These are phyloP conservation scores for Chlorella variabilis DNA, from an alignment of 163 green algal genomes.

Conservation along the genomic window DNA sequence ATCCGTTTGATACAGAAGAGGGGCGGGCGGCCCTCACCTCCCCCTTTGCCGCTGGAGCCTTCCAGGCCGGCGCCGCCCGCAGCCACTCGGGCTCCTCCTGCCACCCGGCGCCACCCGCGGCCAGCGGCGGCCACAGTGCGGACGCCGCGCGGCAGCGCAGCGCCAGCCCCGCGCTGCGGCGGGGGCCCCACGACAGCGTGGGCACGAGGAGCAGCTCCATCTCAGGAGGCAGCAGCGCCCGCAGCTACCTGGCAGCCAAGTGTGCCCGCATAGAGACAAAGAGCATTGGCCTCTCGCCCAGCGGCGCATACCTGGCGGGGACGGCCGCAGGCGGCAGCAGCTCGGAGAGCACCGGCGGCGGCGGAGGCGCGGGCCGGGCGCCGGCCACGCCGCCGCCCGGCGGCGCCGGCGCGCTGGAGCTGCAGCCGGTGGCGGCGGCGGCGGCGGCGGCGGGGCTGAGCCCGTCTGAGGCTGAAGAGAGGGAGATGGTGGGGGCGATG, in stretches of 20 bases:
- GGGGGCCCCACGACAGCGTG: slow-evolving; percentile 8
- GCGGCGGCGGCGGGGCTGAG: background rate
- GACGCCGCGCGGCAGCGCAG: background rate
- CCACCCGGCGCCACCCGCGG: too few species aligned
- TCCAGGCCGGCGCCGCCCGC: background rate
- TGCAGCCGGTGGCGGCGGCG: background rate
- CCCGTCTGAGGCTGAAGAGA: too few species aligned
- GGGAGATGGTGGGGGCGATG: background rate
- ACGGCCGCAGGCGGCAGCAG: background rate
- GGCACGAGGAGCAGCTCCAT: background rate
- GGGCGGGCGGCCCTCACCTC: slow-evolving; percentile 35
- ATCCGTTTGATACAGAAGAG: slow-evolving; percentile 46
- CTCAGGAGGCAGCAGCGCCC: background rate
- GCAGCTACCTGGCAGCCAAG: slow-evolving; percentile 14
- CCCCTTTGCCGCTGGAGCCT: slow-evolving; percentile 34
- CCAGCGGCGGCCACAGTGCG: background rate
- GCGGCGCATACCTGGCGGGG: background rate
- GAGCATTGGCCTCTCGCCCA: background rate
- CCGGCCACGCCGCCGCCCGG: too few species aligned
- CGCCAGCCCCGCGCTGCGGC: background rate
- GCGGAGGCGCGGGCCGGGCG: background rate
- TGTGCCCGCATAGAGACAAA: slow-evolving; percentile 32
- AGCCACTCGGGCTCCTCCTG: background rate
- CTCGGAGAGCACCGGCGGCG: background rate
- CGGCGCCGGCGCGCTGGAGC: background rate